Evolutionary conservation across 202 grass and related monocot genomes (phyloP), one percentile per base, ranked within the genome.

Genomic region (Setaria italica): DNA sequence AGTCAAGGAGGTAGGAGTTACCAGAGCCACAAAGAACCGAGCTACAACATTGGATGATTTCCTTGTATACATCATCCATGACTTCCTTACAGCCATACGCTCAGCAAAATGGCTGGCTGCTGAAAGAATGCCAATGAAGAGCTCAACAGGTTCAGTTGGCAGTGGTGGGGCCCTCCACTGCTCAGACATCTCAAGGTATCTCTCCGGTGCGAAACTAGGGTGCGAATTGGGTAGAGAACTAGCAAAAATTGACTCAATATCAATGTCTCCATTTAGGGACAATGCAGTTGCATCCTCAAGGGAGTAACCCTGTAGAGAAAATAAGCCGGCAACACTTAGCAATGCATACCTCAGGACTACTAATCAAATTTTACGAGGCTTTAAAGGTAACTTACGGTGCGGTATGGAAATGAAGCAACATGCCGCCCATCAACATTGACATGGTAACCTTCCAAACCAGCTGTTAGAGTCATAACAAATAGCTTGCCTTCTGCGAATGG

Each of bases 1-100:
- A 55, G 15, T 66, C 63, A 67, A 80, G 64, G 76, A 10, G 50
- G 49, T 72, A 83, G 56, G 71, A 83, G 32, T 92, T 92, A 98
- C 96, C 96, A 98, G 81, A 80, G 96, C 96, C 79, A 98, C 93
- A 86, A 98, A 98, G 90, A 98, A 98, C 60, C 95, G 90, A 37
- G 91, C 93, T 37, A 95, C 91, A 78, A 92, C 62, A 78, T 95
- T 98, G 29, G 90, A 71, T 46, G 96, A 94, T 80, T 88, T 94
- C 76, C 93, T 90, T 41, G 88, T 91, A 81, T 91, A 89, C 86
- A 94, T 94, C 91, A 98, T 98, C 95, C 95, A 98, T 11, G 95
- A 95, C 87, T 98, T 98, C 37, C 96, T 90, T 57, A 95, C 86
- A 50, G 95, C 93, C 95, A 98, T 98, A 17, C 95, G 91, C 88